Percentiles rank a stretch among this genome's conserved stretches.
Evolutionary conservation across 441 rosid genomes (phyloP).

Genomic region (Aleurites moluccanus): DNA sequence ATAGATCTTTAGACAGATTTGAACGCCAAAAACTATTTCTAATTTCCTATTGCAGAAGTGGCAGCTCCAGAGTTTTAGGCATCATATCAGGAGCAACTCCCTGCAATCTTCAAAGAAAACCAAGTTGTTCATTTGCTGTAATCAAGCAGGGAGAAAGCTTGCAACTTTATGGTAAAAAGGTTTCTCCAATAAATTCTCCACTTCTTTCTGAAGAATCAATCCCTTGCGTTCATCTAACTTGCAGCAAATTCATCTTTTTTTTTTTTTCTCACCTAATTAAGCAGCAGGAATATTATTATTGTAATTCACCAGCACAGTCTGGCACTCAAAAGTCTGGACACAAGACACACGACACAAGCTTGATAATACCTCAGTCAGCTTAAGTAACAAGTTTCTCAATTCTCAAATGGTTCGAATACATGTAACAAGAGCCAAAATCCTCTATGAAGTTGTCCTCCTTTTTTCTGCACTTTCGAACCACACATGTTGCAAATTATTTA

Average conservation of each 20-base stretch:
- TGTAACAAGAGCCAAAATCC: background rate
- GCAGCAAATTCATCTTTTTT: background rate
- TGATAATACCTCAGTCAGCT: background rate
- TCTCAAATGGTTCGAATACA: background rate
- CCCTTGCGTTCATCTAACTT: background rate
- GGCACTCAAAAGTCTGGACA: background rate
- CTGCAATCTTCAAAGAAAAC: background rate
- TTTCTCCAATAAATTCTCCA: background rate
- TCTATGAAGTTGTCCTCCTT: background rate
- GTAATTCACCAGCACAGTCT: background rate
- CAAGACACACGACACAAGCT: background rate
- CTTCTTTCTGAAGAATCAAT: background rate
- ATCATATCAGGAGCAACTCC: background rate
- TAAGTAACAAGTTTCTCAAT: background rate
- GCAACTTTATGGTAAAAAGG: background rate
- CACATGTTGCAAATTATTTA: background rate
- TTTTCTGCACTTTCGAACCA: background rate
- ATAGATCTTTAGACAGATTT: too few species aligned
- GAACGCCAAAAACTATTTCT: too few species aligned
- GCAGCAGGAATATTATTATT: background rate
- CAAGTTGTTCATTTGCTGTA: background rate
- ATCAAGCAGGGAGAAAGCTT: background rate
- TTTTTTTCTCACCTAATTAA: background rate
- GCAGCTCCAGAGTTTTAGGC: too few species aligned
- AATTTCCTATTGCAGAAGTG: too few species aligned